Evolutionary conservation across 768 basidiomycete genomes (phyloP).

Genomic region (Symmetrospora coprosmae): DNA sequence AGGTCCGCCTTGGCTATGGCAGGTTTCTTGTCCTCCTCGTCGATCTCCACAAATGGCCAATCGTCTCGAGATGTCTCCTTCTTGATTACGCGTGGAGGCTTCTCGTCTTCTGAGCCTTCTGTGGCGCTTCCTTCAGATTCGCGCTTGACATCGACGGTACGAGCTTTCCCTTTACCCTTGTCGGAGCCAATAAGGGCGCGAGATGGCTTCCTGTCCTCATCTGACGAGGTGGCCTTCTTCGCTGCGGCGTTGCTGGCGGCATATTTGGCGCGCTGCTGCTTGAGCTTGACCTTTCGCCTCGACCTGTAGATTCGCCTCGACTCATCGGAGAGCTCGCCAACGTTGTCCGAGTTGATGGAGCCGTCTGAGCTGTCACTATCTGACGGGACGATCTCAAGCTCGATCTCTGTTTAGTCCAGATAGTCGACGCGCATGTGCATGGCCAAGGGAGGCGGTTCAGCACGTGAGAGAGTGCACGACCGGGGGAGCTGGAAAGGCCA

Average conservation of each 20-base stretch:
- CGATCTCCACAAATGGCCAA: background rate
- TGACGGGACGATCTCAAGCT: background rate
- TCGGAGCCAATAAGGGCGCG: background rate
- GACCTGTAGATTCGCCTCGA: background rate
- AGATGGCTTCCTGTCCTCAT: background rate
- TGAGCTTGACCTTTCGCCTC: background rate
- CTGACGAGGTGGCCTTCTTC: background rate
- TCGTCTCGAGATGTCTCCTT: background rate
- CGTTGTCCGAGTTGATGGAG: background rate
- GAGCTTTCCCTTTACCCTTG: background rate
- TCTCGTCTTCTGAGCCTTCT: background rate
- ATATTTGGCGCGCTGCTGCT: background rate
- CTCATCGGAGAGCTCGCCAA: background rate
- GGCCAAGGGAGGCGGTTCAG: background rate
- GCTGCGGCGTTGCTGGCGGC: background rate
- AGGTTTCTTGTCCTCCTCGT: background rate
- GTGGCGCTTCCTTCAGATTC: background rate
- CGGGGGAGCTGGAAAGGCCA: too few relatives aligned
- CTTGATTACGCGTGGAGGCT: background rate
- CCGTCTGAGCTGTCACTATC: background rate
- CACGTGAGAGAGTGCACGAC: too few relatives aligned
- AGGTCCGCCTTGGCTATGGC: too few relatives aligned
- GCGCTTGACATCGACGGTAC: background rate
- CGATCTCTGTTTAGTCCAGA: conserved; percentile 6
- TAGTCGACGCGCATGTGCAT: too few relatives aligned